Conservation (phyloP, 2,329 filamentous ascomycete species). For the Colletotrichum lentis region DNA sequence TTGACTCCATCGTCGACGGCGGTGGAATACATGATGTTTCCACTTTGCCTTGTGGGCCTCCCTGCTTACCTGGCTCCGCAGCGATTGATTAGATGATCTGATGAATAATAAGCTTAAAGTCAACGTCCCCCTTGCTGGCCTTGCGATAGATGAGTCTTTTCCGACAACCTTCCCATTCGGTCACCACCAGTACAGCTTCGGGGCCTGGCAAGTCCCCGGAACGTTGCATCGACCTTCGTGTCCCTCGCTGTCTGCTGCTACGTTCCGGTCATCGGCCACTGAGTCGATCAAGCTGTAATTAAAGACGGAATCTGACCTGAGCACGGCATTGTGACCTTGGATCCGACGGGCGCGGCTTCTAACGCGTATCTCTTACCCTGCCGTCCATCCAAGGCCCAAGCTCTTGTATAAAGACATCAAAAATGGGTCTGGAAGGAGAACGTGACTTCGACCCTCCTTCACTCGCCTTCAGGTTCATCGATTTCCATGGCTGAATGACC, state of each 20-base stretch:
- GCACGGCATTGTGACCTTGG: not conserved
- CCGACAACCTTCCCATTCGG: conserved; percentile 25
- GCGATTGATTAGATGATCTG: conserved; percentile 35
- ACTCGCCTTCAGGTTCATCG: no score
- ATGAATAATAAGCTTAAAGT: conserved; percentile 9
- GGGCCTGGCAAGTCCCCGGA: conserved; percentile 5
- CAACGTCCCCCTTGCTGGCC: not conserved
- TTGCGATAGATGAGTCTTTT: conserved; percentile 7
- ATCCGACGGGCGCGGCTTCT: conserved; percentile 4
- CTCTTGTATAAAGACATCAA: no score
- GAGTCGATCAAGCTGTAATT: conserved; percentile 14
- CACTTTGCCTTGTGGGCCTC: not conserved
- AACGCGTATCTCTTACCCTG: not conserved
- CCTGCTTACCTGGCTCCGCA: conserved; percentile 8
- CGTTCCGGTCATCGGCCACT: conserved; percentile 18
- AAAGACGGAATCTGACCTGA: not conserved
- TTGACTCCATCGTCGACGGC: not conserved
- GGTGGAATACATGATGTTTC: not conserved
- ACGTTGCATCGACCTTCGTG: conserved; percentile 5
- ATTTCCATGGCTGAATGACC: no score
- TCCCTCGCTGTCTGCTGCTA: not conserved
- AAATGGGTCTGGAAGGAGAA: no score
- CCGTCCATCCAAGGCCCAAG: not conserved
- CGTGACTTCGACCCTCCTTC: no score
- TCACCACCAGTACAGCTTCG: conserved; percentile 4